Evolutionary conservation across 73 alveolate species (phyloP), one percentile per base, ranked within the genome.

Genomic region (Tetrahymena elliotti): DNA sequence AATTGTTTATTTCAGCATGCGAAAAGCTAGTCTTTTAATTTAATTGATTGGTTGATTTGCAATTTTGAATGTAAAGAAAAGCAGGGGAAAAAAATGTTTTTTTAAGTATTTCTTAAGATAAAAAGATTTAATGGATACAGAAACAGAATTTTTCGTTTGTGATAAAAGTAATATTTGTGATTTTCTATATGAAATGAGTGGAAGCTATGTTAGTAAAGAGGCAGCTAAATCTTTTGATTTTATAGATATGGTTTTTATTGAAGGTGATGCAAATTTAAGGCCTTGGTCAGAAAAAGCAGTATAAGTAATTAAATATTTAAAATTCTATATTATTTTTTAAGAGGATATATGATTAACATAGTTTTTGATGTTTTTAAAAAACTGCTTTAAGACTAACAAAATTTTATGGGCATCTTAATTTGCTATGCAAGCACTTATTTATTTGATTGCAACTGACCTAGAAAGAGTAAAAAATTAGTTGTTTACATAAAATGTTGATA

Each of bases 281-380:
- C 99, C 99, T 22, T 98, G 99, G 99, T 95, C 96, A 41, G 96
- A 94, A 27, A 97, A 97, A 96, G 97, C 98, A 33, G 39, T 93
- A 38, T 97, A 97, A 38, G 96, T 94, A 94, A n/a, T 33, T 36
- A 37, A 40, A n/a, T n/a, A n/a, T n/a, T n/a, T n/a, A n/a, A n/a
- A n/a, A n/a, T n/a, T n/a, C n/a, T n/a, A n/a, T n/a, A n/a, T n/a
- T n/a, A n/a, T n/a, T n/a, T n/a, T n/a, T n/a, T n/a, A n/a, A n/a
- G n/a, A n/a, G n/a, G n/a, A n/a, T 47, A 47, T 15, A 22, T 12
- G 20, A 47, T 47, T 47, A 47, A 47, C 3, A 68, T 18, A 68
- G 97, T 95, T 98, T 92, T 95, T 94, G 18, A 93, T 88, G 52
- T 95, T 98, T 68, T 94, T 98, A 36, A 97, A 94, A 94, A 97